These are phyloP conservation scores for Nemophila menziesii DNA, from an alignment of 257 asterid species.

Conservation along the genomic window DNA sequence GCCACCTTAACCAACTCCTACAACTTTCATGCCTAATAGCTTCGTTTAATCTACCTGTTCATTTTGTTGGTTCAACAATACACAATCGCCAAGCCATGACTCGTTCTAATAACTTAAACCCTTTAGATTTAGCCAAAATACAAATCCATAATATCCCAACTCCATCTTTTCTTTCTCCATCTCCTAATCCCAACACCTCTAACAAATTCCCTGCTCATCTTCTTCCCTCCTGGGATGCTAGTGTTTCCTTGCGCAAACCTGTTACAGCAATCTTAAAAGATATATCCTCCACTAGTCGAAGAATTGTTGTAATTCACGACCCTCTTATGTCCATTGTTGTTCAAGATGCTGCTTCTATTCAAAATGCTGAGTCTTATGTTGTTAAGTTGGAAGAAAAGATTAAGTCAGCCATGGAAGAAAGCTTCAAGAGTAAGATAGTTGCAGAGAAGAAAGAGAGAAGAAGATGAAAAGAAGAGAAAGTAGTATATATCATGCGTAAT, in stretches of 20 bases:
- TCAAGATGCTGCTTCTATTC: constrained; percentile 16
- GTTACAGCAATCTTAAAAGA: constrained; percentile 9
- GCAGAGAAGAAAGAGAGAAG: too few relatives aligned
- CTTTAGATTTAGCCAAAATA: constrained; percentile 15
- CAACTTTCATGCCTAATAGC: constrained; percentile 15
- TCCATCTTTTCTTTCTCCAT: constrained; percentile 25
- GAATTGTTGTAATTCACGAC: constrained; percentile 23
- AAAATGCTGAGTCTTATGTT: constrained; percentile 30
- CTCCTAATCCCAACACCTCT: constrained; percentile 32
- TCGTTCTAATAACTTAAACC: constrained; percentile 20
- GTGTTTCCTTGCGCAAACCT: constrained; percentile 20
- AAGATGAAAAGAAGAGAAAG: too few relatives aligned
- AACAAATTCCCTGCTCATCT: constrained; percentile 41
- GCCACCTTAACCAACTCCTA: constrained; percentile 31
- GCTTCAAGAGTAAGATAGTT: too few relatives aligned
- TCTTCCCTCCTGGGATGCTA: constrained; percentile 18
- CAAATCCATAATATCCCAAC: constrained; percentile 33
- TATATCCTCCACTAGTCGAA: constrained; percentile 8
- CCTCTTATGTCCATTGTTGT: constrained; percentile 24
- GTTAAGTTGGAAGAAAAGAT: too few relatives aligned
- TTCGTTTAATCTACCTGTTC: constrained; percentile 19
- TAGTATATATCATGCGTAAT: too few relatives aligned
- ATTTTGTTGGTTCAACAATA: constrained; percentile 26
- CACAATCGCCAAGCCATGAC: constrained; percentile 36
- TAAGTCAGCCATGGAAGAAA: too few relatives aligned